Evolutionary conservation across 2,329 filamentous ascomycete species (phyloP).

Genomic region (Sporothrix brasiliensis): DNA sequence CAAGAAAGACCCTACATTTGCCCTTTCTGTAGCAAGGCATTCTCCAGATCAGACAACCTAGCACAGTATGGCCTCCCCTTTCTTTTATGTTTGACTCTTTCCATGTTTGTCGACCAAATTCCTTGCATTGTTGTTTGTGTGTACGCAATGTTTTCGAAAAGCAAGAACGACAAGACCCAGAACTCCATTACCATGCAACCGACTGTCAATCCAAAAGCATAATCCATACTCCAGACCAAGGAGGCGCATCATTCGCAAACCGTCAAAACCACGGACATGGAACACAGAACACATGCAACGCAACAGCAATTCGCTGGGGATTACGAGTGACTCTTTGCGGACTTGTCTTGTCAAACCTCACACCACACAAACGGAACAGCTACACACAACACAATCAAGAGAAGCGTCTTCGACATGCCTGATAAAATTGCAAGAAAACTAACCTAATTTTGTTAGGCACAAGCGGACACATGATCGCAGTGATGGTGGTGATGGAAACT

Average conservation of each 20-base stretch:
- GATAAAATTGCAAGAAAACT: slow-evolving; percentile 44
- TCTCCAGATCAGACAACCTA: slow-evolving; percentile 97
- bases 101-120: slow-evolving; percentile 42
- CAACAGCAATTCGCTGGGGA: slow-evolving; percentile 36
- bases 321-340: slow-evolving; percentile 26
- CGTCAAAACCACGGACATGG: background rate
- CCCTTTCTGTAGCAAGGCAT: slow-evolving; percentile 97
- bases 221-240: background rate
- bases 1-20: slow-evolving; percentile 99
- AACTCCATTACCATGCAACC: slow-evolving; percentile 8
- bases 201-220: slow-evolving; percentile 14
- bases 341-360: background rate
- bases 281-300: slow-evolving; percentile 24
- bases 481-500: slow-evolving; percentile 60
- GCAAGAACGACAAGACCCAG: slow-evolving; percentile 32
- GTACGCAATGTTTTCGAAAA: slow-evolving; percentile 43
- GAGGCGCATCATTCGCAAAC: slow-evolving; percentile 28
- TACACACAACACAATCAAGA: slow-evolving; percentile 38
- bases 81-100: slow-evolving; percentile 43
- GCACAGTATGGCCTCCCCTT: slow-evolving; percentile 74
- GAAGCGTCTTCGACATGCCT: slow-evolving; percentile 26
- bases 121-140: slow-evolving; percentile 41
- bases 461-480: slow-evolving; percentile 73
- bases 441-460: slow-evolving; percentile 64
- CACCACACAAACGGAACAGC: slow-evolving; percentile 12